Evolutionary conservation across 768 basidiomycete species (phyloP).

Genomic region (Mycena capillaripes): DNA sequence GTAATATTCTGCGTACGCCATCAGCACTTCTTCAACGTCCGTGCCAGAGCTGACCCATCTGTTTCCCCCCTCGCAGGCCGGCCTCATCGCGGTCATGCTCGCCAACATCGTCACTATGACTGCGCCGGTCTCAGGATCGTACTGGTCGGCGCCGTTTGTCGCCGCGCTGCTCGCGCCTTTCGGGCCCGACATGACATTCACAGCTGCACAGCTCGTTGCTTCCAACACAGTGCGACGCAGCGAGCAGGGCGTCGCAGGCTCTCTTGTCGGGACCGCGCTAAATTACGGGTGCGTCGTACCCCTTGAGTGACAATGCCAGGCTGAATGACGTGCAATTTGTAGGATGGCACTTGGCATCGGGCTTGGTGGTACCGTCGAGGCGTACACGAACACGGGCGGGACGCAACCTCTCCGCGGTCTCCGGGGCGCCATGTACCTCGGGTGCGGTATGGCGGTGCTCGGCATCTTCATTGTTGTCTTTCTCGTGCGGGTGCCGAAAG

Average conservation of each 20-base stretch:
- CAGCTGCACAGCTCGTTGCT: conserved; percentile 9
- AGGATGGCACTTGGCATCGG: conserved; percentile 22
- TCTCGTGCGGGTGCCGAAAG: conserved; percentile 8
- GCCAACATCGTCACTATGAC: conserved; percentile 15
- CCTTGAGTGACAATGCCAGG: not conserved
- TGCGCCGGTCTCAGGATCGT: not conserved
- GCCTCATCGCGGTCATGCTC: conserved; percentile 8
- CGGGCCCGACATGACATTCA: conserved; percentile 17
- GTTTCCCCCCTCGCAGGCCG: not conserved
- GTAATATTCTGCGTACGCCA: conserved; percentile 6
- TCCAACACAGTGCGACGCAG: conserved; percentile 7
- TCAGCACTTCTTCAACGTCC: not conserved
- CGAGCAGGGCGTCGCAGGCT: conserved; percentile 20
- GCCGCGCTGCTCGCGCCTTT: conserved; percentile 13
- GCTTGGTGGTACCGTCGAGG: conserved; percentile 15
- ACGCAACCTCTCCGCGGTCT: not conserved
- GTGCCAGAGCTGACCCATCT: not conserved
- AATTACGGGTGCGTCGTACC: conserved; percentile 14
- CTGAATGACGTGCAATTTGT: not conserved
- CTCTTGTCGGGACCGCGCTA: conserved; percentile 12
- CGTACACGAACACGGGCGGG: conserved; percentile 8
- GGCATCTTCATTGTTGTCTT: not conserved
- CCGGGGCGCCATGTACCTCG: conserved; percentile 18
- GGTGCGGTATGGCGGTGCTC: conserved; percentile 6
- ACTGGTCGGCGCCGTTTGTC: conserved; percentile 10